Conservation (phyloP, 2,329 filamentous ascomycete species). For the Knufia petricola region DNA sequence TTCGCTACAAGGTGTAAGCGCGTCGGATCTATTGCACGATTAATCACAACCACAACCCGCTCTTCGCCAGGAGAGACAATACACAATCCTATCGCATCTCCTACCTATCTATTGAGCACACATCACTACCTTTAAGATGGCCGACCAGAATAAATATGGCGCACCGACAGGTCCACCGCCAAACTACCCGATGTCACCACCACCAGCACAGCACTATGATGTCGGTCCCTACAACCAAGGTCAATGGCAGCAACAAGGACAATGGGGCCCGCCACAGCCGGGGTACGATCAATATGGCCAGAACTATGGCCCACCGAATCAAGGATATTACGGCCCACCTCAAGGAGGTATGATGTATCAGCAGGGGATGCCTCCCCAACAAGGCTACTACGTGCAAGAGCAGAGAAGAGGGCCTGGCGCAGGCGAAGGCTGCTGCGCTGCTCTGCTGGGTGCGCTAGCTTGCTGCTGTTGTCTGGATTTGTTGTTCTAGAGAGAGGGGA, state of each 20-base stretch:
- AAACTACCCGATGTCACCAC: not conserved
- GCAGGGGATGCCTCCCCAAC: conserved; percentile 26
- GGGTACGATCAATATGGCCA: not conserved
- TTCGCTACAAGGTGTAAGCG: no score
- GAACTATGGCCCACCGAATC: conserved; percentile 1
- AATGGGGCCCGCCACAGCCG: conserved; percentile 1
- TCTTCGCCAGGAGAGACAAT: not conserved
- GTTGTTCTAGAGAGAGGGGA: conserved; percentile 33
- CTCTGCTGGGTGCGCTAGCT: conserved; percentile 36
- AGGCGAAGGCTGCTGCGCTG: conserved; percentile 34
- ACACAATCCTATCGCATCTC: no score
- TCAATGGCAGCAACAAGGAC: conserved; percentile 4
- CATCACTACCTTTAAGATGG: not conserved
- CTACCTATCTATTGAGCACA: no score
- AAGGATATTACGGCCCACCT: conserved; percentile 15
- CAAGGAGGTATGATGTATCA: conserved; percentile 25
- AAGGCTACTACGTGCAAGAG: conserved; percentile 31
- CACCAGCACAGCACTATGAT: conserved; percentile 17
- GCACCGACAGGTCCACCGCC: conserved; percentile 11
- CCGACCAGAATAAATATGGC: conserved; percentile 7
- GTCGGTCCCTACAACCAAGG: conserved; percentile 20
- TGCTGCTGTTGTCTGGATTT: conserved; percentile 29
- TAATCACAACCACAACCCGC: not conserved
- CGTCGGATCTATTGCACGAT: no score
- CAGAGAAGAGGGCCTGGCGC: conserved; percentile 26